Evolutionary conservation across 768 basidiomycete genomes (phyloP).

Genomic region (Kondoa subrosea): DNA sequence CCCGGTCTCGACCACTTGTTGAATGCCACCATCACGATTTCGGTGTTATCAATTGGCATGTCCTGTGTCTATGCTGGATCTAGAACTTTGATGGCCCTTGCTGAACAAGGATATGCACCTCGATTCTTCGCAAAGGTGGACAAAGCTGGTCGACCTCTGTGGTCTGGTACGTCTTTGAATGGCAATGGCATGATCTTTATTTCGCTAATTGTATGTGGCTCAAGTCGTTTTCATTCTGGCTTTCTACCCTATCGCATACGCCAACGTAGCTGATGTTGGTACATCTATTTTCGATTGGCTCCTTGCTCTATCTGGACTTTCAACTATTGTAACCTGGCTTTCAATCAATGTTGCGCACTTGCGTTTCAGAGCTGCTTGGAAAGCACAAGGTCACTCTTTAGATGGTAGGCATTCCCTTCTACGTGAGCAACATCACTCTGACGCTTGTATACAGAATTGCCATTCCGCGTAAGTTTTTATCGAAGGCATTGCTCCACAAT

Average conservation of each 20-base stretch:
- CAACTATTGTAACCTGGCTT: slow-evolving; percentile 49
- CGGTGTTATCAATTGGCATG: slow-evolving; percentile 49
- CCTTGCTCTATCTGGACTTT: slow-evolving; percentile 49
- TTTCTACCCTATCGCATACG: slow-evolving; percentile 25
- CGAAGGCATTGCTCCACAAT: too few relatives aligned
- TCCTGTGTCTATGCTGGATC: slow-evolving; percentile 53
- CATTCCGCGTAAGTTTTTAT: too few relatives aligned
- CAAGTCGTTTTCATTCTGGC: slow-evolving; percentile 33
- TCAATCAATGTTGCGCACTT: slow-evolving; percentile 27
- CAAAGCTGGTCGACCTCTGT: slow-evolving; percentile 29
- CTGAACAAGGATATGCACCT: slow-evolving; percentile 50
- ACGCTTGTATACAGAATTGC: too few relatives aligned
- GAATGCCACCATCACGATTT: slow-evolving; percentile 42
- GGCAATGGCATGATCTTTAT: slow-evolving; percentile 28
- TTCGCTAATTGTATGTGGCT: too few relatives aligned
- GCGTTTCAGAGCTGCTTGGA: slow-evolving; percentile 28
- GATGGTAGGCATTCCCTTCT: too few relatives aligned
- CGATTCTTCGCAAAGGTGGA: slow-evolving; percentile 49
- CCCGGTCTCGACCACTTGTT: slow-evolving; percentile 24
- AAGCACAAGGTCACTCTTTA: slow-evolving; percentile 22
- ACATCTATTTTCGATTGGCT: slow-evolving; percentile 49
- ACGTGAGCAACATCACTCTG: too few relatives aligned
- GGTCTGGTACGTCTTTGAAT: too few relatives aligned
- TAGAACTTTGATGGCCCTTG: slow-evolving; percentile 46
- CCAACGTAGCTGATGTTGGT: slow-evolving; percentile 36